These are phyloP conservation scores for Sporopachydermia quercuum DNA, from an alignment of 805 yeast genomes.

Conservation along the genomic window DNA sequence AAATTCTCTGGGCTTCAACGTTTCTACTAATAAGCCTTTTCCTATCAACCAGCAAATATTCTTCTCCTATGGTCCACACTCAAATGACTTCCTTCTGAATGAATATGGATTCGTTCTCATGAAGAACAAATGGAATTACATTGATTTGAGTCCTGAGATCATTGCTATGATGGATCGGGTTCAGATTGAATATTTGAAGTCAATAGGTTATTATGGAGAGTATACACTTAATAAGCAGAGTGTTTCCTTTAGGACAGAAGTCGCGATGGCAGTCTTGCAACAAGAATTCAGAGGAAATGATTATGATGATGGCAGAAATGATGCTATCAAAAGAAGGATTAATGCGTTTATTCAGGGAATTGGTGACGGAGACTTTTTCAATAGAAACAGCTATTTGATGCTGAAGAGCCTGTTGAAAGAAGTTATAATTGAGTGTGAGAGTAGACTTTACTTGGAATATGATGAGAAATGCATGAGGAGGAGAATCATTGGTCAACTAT, in stretches of 20 bases:
- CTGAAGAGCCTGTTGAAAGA: constrained; percentile 21
- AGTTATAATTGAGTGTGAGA: constrained; percentile 14
- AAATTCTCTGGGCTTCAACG: constrained; percentile 36
- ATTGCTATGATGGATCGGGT: constrained; percentile 18
- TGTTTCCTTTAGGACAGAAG: constrained; percentile 57
- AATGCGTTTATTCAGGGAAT: constrained; percentile 30
- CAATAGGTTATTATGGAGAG: constrained; percentile 50
- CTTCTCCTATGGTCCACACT: constrained; percentile 79
- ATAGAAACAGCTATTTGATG: constrained; percentile 17
- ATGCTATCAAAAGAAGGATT: constrained; percentile 19
- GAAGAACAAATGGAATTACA: constrained; percentile 49
- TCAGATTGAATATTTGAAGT: constrained; percentile 32
- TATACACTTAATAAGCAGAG: constrained; percentile 44
- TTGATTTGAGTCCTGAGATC: constrained; percentile 44
- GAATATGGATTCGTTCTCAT: constrained; percentile 73
- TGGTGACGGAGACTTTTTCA: constrained; percentile 29
- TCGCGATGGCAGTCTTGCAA: constrained; percentile 52
- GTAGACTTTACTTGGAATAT: constrained; percentile 11
- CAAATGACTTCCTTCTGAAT: constrained; percentile 63
- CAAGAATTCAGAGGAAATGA: constrained; percentile 15
- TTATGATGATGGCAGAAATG: constrained; percentile 8
- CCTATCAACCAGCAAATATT: constrained; percentile 40
- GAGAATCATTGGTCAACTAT: constrained; percentile 14
- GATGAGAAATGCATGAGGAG: constrained; percentile 9
- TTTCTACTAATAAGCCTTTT: constrained; percentile 24